A percentile compares a stretch with the other conserved stretches of the same genome.
Evolutionary conservation across 169 alveolate genomes (phyloP).

Genomic region (Sarcocystis neurona): DNA sequence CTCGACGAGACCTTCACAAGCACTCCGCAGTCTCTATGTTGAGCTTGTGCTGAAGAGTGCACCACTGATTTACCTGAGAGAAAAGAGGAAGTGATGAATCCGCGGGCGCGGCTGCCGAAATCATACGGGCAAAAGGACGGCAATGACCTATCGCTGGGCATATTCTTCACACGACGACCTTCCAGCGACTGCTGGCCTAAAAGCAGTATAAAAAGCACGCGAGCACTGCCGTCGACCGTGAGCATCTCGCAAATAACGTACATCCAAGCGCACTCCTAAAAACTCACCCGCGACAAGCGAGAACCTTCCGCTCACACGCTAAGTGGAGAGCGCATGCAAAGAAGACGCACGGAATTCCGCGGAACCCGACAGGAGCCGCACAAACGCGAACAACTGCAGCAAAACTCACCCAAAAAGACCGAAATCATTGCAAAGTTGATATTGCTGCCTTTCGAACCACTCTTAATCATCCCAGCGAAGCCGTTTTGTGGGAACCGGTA

Average conservation of each 20-base stretch:
- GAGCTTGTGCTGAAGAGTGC: neutral
- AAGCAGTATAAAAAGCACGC: too few relatives aligned
- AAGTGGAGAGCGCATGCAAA: too few relatives aligned
- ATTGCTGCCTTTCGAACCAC: slow-evolving; percentile 86
- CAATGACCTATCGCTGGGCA: slow-evolving; percentile 92
- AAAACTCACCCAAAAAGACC: slow-evolving; percentile 62
- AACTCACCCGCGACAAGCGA: too few relatives aligned
- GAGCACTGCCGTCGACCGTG: too few relatives aligned
- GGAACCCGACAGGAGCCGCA: too few relatives aligned
- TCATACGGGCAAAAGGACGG: slow-evolving; percentile 95
- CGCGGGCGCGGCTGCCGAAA: slow-evolving; percentile 93
- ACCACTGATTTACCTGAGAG: slow-evolving; percentile 80
- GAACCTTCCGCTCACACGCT: too few relatives aligned
- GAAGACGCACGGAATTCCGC: too few relatives aligned
- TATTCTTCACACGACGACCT: slow-evolving; percentile 96
- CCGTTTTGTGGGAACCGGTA: slow-evolving; percentile 92
- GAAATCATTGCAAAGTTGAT: slow-evolving; percentile 56
- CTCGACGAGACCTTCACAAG: neutral
- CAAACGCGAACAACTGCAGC: slow-evolving; percentile 80
- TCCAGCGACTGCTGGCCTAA: slow-evolving; percentile 94
- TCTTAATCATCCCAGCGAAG: slow-evolving; percentile 95
- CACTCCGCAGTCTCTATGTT: neutral
- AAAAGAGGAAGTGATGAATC: slow-evolving; percentile 96
- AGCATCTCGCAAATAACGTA: too few relatives aligned
- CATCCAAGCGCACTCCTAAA: too few relatives aligned